These are phyloP conservation scores for Podaxis carcinomalis DNA, from an alignment of 768 basidiomycete genomes.

Conservation along the genomic window DNA sequence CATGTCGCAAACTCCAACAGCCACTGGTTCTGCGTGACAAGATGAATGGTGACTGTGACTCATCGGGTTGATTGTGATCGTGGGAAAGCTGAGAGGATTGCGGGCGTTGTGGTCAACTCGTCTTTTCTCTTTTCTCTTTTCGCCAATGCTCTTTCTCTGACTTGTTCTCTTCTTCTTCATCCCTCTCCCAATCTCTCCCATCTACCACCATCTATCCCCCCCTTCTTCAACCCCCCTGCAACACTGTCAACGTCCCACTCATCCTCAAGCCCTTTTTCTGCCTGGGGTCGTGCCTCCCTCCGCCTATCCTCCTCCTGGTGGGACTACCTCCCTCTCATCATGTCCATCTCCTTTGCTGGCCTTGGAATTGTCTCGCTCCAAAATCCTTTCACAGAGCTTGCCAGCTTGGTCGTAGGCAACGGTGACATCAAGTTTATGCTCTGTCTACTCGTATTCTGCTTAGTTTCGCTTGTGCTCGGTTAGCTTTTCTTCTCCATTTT, in stretches of 20 bases:
- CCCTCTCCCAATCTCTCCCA: constrained; percentile 13
- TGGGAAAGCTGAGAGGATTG: constrained; percentile 5
- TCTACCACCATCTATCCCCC: constrained; percentile 6
- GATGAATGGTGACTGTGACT: neutral
- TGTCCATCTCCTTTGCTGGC: constrained; percentile 63
- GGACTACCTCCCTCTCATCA: constrained; percentile 49
- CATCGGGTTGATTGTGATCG: constrained; percentile 9
- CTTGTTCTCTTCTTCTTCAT: constrained; percentile 3
- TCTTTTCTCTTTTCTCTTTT: too few species aligned
- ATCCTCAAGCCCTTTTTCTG: constrained; percentile 21
- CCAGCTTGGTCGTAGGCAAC: constrained; percentile 47
- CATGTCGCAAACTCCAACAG: too few species aligned
- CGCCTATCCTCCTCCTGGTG: constrained; percentile 35
- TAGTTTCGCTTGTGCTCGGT: constrained; percentile 73
- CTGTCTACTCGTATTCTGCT: constrained; percentile 62
- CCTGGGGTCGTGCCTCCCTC: constrained; percentile 30
- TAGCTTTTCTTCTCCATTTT: constrained; percentile 22
- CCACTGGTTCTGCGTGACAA: neutral
- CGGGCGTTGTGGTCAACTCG: neutral
- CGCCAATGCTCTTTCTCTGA: neutral
- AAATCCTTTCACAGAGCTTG: constrained; percentile 47
- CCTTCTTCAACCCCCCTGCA: constrained; percentile 23
- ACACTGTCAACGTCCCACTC: constrained; percentile 32
- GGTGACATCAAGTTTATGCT: constrained; percentile 69
- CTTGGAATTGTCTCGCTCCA: constrained; percentile 58